These are phyloP conservation scores for Diaporthe ampelina DNA, from an alignment of 2,329 filamentous ascomycete genomes.

Conservation along the genomic window DNA sequence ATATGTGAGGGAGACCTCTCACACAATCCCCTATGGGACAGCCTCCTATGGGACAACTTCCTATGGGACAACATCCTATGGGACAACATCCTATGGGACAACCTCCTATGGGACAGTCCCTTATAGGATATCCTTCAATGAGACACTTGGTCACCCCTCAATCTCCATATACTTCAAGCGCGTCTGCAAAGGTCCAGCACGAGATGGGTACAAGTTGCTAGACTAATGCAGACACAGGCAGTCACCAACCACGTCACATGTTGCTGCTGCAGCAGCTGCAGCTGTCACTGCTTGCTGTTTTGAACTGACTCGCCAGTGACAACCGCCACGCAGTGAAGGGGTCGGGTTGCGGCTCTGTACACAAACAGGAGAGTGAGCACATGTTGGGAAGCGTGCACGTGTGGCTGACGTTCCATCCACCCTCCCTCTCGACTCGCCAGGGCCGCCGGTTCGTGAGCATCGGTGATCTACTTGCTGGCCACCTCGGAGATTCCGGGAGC, in stretches of 20 bases:
- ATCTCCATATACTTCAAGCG: no score
- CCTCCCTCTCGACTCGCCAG: slow-evolving; percentile 25
- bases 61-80: no score
- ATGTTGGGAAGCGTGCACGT: background rate
- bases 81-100: no score
- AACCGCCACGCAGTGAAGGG: background rate
- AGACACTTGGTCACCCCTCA: no score
- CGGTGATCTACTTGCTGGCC: slow-evolving; percentile 1
- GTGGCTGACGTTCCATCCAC: slow-evolving; percentile 22
- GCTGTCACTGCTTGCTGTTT: slow-evolving; percentile 7
- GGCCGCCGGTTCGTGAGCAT: slow-evolving; percentile 11
- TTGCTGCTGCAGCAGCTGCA: slow-evolving; percentile 1
- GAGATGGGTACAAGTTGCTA: no score
- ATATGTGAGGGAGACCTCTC: slow-evolving; percentile 4
- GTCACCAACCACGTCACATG: slow-evolving; percentile 1
- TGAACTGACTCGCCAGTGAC: slow-evolving; percentile 18
- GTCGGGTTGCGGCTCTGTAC: slow-evolving; percentile 11
- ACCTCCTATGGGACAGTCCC: no score
- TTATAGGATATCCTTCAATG: no score
- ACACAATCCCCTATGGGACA: no score
- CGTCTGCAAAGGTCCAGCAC: no score
- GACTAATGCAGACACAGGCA: no score
- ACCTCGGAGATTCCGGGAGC: slow-evolving; percentile 8
- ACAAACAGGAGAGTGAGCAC: background rate
- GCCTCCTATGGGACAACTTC: no score